These are phyloP conservation scores for Penicillium sp. DNA, from an alignment of 2,329 filamentous ascomycete genomes.

Conservation along the genomic window DNA sequence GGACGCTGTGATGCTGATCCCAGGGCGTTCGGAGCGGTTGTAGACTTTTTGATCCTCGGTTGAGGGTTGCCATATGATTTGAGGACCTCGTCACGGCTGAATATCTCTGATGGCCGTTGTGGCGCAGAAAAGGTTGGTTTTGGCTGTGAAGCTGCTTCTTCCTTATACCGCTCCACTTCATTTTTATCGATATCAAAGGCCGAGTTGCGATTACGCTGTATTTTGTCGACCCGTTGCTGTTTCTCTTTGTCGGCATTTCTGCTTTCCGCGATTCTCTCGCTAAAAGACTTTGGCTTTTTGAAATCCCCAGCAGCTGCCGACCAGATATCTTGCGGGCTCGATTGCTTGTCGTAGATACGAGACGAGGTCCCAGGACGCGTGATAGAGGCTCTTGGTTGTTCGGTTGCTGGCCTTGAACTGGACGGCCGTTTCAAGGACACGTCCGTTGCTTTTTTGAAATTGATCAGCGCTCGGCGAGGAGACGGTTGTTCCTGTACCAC, in stretches of 20 bases:
- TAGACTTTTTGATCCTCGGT: conserved; percentile 29
- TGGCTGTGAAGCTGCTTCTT: conserved; percentile 30
- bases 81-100: conserved; percentile 61
- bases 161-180: conserved; percentile 42
- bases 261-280: conserved; percentile 75
- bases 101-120: conserved; percentile 49
- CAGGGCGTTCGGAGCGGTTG: conserved; percentile 29
- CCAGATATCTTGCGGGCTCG: conserved; percentile 21
- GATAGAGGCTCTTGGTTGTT: conserved; percentile 29
- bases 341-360: conserved; percentile 20
- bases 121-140: conserved; percentile 45
- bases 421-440: conserved; percentile 74
- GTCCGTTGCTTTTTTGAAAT: conserved; percentile 80
- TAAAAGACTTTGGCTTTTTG: conserved; percentile 62
- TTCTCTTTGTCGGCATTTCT: conserved; percentile 40
- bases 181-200: conserved; percentile 41
- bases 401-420: conserved; percentile 23
- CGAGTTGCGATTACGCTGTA: conserved; percentile 38
- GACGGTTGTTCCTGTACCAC: conserved; percentile 59
- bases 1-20: conserved; percentile 13
- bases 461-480: conserved; percentile 73
- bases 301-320: conserved; percentile 24
- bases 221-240: conserved; percentile 34
- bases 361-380: conserved; percentile 24
- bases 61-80: conserved; percentile 28